These are phyloP conservation scores for Crithidia fasciculata DNA, from an alignment of 208 protist species.

Conservation along the genomic window DNA sequence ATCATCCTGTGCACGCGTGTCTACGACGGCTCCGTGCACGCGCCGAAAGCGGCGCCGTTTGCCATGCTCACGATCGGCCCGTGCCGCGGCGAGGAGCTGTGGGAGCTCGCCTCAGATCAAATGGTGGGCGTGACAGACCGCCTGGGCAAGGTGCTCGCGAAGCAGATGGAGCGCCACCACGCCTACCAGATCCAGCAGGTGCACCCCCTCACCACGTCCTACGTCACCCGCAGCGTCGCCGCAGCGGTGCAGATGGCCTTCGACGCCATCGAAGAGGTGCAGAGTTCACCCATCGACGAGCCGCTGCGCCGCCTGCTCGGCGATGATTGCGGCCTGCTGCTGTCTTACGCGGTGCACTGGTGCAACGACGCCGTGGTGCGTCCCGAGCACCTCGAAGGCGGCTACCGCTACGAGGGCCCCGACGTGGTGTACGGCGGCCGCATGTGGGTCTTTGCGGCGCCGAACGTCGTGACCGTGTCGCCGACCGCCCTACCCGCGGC, in stretches of 20 bases:
- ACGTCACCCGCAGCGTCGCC: constrained; percentile 54
- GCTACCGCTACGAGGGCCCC: constrained; percentile 67
- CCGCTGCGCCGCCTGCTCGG: constrained; percentile 61
- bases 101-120: constrained; percentile 60
- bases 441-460: constrained; percentile 77
- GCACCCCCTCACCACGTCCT: constrained; percentile 71
- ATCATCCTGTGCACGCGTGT: constrained; percentile 50
- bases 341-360: constrained; percentile 84
- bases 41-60: constrained; percentile 77
- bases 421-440: constrained; percentile 69
- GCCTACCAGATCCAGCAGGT: constrained; percentile 76
- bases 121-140: constrained; percentile 65
- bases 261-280: constrained; percentile 57
- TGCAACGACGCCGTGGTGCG: constrained; percentile 71
- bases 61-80: constrained; percentile 72
- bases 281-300: constrained; percentile 56
- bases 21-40: constrained; percentile 64
- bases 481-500: constrained; percentile 12
- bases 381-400: constrained; percentile 30
- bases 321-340: constrained; percentile 53
- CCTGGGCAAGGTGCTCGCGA: constrained; percentile 41
- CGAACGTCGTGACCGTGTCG: constrained; percentile 67
- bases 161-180: constrained; percentile 39
- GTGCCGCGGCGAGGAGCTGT: constrained; percentile 67
- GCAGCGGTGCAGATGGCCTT: constrained; percentile 69